A percentile compares a stretch with the other conserved stretches of the same genome.
These are phyloP conservation scores for Podila clonocystis DNA, from an alignment of 192 early-diverging fungal genomes.

Conservation along the genomic window DNA sequence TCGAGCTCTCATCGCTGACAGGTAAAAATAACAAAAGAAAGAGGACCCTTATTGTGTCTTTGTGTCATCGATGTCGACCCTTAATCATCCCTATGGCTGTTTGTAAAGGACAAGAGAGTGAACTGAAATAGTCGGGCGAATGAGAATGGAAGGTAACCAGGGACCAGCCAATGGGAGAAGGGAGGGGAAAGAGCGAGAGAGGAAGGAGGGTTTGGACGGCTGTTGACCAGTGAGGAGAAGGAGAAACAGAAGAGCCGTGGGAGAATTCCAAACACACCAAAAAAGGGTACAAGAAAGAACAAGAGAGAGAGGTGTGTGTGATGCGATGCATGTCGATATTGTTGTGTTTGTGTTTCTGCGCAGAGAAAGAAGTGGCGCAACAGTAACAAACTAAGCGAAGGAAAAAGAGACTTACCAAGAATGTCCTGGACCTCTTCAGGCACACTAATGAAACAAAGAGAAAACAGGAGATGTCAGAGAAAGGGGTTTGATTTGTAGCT, in stretches of 20 bases:
- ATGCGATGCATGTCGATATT: not conserved
- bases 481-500: not conserved
- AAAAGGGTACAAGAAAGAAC: too few relatives aligned
- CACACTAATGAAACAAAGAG: not conserved
- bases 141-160: not conserved
- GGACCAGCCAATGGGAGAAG: not conserved
- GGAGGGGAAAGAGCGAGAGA: not conserved
- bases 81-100: not conserved
- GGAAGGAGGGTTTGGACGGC: not conserved
- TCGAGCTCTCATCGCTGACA: not conserved
- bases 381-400: not conserved
- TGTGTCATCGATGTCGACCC: not conserved
- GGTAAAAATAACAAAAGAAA: not conserved
- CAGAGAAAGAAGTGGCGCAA: not conserved
- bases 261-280: not conserved
- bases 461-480: not conserved
- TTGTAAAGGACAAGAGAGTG: not conserved
- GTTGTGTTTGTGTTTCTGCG: not conserved
- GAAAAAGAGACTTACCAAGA: conserved; percentile 30
- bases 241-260: conserved; percentile 4
- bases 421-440: conserved; percentile 29
- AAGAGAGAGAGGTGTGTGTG: too few relatives aligned
- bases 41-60: not conserved
- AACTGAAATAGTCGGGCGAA: not conserved
- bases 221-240: not conserved